A percentile compares a stretch with the other conserved stretches of the same genome.
Conservation (phyloP, 805 yeast genomes). For the Kluyveromyces dobzhanskii region DNA sequence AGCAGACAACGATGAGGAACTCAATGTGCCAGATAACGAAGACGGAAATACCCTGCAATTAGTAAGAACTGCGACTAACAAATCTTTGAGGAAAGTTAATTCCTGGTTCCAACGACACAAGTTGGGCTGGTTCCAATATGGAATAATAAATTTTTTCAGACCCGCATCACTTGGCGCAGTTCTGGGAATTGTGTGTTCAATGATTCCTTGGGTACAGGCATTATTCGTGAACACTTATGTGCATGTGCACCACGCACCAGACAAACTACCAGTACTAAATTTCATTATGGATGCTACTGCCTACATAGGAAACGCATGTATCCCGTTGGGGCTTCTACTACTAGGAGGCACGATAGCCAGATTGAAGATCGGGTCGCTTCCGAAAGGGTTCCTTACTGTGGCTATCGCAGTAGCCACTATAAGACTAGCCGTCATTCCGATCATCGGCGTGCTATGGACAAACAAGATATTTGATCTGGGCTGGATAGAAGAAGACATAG, state of each 20-base stretch:
- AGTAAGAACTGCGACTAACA: constrained; percentile 1
- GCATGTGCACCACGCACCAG: constrained; percentile 71
- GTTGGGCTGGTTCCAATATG: constrained; percentile 29
- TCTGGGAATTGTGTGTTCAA: constrained; percentile 53
- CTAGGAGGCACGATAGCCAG: constrained; percentile 87
- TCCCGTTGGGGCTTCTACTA: constrained; percentile 75
- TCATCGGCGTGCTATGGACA: constrained; percentile 63
- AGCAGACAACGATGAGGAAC: too few relatives aligned
- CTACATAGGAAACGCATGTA: constrained; percentile 80
- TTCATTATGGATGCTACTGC: constrained; percentile 74
- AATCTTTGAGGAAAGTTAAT: not conserved
- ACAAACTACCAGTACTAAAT: constrained; percentile 70
- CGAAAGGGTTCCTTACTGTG: constrained; percentile 53
- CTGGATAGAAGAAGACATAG: constrained; percentile 52
- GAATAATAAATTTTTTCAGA: constrained; percentile 45
- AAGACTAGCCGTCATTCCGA: constrained; percentile 64
- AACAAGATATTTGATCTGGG: constrained; percentile 53
- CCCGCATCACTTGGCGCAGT: constrained; percentile 73
- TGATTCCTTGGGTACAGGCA: constrained; percentile 84
- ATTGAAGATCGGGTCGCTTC: constrained; percentile 48
- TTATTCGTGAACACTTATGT: constrained; percentile 47
- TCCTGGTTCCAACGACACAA: constrained; percentile 11
- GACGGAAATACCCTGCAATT: not conserved
- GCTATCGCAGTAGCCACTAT: constrained; percentile 47
- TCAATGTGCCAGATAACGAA: not conserved